Evolutionary conservation across 1,284 basidiomycete species (phyloP), one percentile per base, ranked within the genome.

Genomic region (Rhodotorula sp.): DNA sequence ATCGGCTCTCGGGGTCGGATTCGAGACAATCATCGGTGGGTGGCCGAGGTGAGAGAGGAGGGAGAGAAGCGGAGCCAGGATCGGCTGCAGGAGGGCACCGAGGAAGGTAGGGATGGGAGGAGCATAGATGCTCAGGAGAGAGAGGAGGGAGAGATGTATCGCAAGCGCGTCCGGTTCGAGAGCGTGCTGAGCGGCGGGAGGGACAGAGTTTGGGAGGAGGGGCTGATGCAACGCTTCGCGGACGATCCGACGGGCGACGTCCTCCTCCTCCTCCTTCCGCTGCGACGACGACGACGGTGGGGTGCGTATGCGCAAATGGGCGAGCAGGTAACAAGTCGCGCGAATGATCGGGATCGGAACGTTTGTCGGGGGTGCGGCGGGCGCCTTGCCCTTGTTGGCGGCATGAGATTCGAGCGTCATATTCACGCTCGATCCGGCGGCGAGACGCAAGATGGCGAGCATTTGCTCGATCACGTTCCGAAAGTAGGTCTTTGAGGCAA

Each of bases 111-210:
- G 85, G 59, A 91, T 85, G 89, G 5, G 65, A 1, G 91, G 91
- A 72, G 93, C 91, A 8, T 89, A 87, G 75, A 92, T 90, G 10
- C 87, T 85, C 5, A 92, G 81, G 34, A 92, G 82, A 0, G 79
- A 75, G 5, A 79, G 84, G 66, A 87, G 83, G 14, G 78, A 66
- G 20, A 68, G 67, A 3, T 73, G 66, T 2, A 60, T 64, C 23
- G 58, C 12, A 18, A 68, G 63, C 12, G 23, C 26, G 23, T n/a
- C 26, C 0, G 54, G 57, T 14, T 61, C 20, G 39, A 18, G 29
- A 48, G 58, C 12, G 46, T 31, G 52, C 26, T 31, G 51, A 2
- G 7, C 18, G 18, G 26, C 29, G 46, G 46, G 39, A 8, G 29
- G 46, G 61, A 18, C 47, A 1, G 65, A 26, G 6, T 10, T 5